These are phyloP conservation scores for Aspergillus cavernicola DNA, from an alignment of 495 filamentous ascomycete species.

Conservation along the genomic window DNA sequence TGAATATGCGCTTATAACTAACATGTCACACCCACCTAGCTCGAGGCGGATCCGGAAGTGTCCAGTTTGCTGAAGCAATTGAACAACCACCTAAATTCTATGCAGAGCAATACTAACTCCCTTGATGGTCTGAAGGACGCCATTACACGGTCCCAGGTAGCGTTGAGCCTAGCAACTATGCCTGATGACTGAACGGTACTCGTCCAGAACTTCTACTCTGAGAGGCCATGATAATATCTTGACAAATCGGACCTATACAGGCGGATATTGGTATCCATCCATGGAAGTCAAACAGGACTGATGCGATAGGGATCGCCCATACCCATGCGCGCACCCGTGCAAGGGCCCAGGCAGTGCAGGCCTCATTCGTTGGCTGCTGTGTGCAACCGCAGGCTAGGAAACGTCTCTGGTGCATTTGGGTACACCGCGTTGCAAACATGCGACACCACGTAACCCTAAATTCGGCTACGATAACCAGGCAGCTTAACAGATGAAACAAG, in stretches of 20 bases:
- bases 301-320: background rate
- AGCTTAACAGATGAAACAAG: background rate
- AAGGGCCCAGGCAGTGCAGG: background rate
- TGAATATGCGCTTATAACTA: slow-evolving; percentile 8
- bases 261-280: background rate
- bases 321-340: background rate
- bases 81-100: slow-evolving; percentile 52
- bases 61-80: slow-evolving; percentile 42
- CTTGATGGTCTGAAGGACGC: slow-evolving; percentile 50
- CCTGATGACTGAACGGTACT: slow-evolving; percentile 34
- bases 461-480: background rate
- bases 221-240: no score
- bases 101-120: slow-evolving; percentile 52
- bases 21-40: slow-evolving; percentile 20
- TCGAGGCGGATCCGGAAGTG: slow-evolving; percentile 40
- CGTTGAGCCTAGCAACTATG: slow-evolving; percentile 42
- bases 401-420: background rate
- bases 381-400: background rate
- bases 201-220: no score
- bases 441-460: background rate
- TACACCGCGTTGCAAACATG: background rate
- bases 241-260: background rate
- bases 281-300: background rate
- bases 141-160: slow-evolving; percentile 45
- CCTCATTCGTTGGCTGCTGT: background rate